phyloP scores from a whole-genome alignment of 768 basidiomycete genomes.

The Suillus sp. region DNA sequence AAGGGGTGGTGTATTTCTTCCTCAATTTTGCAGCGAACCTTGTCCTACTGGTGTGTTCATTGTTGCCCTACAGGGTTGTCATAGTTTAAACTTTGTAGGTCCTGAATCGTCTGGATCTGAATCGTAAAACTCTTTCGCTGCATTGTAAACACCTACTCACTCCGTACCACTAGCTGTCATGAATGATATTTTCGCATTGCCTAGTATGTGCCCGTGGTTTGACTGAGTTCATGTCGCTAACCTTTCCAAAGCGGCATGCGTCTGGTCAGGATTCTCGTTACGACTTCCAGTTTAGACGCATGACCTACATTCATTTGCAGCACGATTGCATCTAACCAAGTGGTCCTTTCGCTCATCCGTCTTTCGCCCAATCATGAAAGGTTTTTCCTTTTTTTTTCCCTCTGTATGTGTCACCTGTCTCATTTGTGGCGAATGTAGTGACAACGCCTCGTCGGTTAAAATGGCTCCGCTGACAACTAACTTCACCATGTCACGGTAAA shows the following conservation, averaged over 20 bases:
- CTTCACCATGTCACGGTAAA: not conserved
- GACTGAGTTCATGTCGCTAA: not conserved
- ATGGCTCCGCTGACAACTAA: not conserved
- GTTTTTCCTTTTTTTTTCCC: not conserved
- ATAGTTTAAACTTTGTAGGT: not conserved
- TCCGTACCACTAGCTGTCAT: not conserved
- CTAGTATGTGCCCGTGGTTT: not conserved
- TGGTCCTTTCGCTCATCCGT: not conserved
- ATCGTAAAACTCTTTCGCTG: not conserved
- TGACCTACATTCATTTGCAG: not conserved
- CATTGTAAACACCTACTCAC: not conserved
- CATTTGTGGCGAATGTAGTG: not conserved
- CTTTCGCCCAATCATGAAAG: not conserved
- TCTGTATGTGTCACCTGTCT: not conserved
- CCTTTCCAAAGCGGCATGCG: not conserved
- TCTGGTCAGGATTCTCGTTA: not conserved
- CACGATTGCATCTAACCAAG: constrained; percentile 1
- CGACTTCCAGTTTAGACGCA: not conserved
- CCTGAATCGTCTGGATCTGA: not conserved
- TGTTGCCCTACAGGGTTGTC: not conserved
- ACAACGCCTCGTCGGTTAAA: not conserved
- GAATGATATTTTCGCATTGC: not conserved
- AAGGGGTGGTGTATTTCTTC: not conserved
- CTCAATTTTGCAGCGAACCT: not conserved
- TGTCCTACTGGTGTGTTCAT: not conserved